Evolutionary conservation across 306 rosid genomes (phyloP).

Genomic region (Clitoria ternatea): DNA sequence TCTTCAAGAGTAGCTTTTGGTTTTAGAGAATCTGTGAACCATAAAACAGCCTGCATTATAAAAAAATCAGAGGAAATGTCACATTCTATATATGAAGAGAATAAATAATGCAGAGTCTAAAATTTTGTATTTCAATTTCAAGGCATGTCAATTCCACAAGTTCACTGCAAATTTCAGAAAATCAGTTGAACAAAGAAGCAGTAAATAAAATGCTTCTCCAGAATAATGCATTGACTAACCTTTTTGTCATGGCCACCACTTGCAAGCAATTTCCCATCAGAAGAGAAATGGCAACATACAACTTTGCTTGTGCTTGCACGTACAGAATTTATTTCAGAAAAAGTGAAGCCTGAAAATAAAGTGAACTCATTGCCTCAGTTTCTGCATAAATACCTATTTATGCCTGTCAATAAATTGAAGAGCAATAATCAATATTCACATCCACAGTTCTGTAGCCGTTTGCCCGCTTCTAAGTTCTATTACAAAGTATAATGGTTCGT

Average conservation of each 20-base stretch:
- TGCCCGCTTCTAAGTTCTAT: neutral
- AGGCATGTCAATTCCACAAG: neutral
- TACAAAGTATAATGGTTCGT: neutral
- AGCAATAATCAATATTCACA: neutral
- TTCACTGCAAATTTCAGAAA: conserved; percentile 10
- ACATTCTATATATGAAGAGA: neutral
- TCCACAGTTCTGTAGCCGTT: neutral
- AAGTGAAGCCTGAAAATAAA: conserved; percentile 68
- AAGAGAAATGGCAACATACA: conserved; percentile 81
- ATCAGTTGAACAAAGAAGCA: conserved; percentile 2
- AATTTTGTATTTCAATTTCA: neutral
- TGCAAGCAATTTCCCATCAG: conserved; percentile 94
- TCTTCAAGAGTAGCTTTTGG: conserved; percentile 73
- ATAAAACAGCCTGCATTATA: conserved; percentile 78
- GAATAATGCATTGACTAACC: conserved; percentile 37
- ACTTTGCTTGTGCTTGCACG: conserved; percentile 82
- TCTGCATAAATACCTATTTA: neutral
- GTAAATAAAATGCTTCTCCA: neutral
- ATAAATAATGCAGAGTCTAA: neutral
- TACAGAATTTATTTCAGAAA: conserved; percentile 56
- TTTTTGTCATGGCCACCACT: conserved; percentile 99
- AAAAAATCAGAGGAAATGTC: conserved; percentile 14
- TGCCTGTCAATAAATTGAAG: neutral
- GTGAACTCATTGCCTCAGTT: conserved; percentile 27
- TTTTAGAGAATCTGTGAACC: conserved; percentile 83